Conservation (phyloP, 2,329 filamentous ascomycete genomes). For the Acephala macrosclerotiorum region DNA sequence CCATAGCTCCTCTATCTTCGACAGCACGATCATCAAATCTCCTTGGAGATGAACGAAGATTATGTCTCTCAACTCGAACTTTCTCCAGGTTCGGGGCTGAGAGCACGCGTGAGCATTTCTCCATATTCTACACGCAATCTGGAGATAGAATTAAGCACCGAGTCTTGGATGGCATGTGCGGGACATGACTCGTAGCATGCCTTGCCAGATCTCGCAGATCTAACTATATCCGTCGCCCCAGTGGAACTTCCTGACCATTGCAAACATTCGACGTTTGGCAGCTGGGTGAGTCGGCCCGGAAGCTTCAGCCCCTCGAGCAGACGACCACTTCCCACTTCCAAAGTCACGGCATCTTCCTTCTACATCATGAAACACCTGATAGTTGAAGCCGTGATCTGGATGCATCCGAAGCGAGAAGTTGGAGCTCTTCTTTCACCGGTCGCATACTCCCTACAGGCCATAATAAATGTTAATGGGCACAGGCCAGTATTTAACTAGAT, state of each 20-base stretch:
- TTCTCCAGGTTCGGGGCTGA: slow-evolving; percentile 21
- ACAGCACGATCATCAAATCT: slow-evolving; percentile 11
- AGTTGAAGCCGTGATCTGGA: not conserved
- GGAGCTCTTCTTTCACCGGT: not conserved
- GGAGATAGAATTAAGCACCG: not conserved
- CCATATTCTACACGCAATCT: not conserved
- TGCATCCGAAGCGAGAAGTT: not conserved
- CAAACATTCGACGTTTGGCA: slow-evolving; percentile 4
- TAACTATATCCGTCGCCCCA: not conserved
- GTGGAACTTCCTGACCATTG: not conserved
- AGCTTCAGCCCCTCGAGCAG: not conserved
- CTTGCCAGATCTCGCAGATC: slow-evolving; percentile 10
- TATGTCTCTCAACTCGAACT: slow-evolving; percentile 3
- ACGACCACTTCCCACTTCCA: not conserved
- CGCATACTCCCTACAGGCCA: too few relatives aligned
- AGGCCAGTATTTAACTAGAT: too few relatives aligned
- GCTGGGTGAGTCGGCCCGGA: not conserved
- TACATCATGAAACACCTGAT: not conserved
- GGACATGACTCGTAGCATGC: slow-evolving; percentile 10
- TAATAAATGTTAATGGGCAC: too few relatives aligned
- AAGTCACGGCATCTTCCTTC: slow-evolving; percentile 1
- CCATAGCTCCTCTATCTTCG: not conserved
- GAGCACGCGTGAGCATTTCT: slow-evolving; percentile 8
- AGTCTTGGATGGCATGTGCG: not conserved
- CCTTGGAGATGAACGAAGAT: slow-evolving; percentile 26